Base-by-base conservation (phyloP, 768 basidiomycete species). In the Amanita phalloides region DNA sequence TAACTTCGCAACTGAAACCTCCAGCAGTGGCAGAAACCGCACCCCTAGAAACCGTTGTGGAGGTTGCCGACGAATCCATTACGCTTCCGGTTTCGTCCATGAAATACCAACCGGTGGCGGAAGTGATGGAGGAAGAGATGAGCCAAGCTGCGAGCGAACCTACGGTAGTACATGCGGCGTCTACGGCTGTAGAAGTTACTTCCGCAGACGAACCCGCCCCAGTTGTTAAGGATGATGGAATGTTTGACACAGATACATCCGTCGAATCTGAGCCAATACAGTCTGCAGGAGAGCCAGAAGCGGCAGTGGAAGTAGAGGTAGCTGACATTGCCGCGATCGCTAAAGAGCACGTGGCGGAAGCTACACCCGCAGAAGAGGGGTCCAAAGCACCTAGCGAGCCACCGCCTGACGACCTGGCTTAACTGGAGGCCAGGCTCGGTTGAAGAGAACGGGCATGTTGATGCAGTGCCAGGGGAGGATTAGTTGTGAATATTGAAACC, bases 161-260 rank as follows among this genome's bases (percentile, higher is more conserved):
- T 21, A 39, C 9, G 28, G 36, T 28, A 1, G 52, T 42, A 6
- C 56, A 53, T 23, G 62, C 58, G 32, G 46, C 55, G 2, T 56
- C 44, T 37, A 41, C 49, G 33, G 54, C 54, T 21, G 28, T 9
- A 21, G 55, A 55, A 42, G 9, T 50, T 6, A 43, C 42, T 11
- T 13, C 23, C 2, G 43, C 14, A 6, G n/a, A 45, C 2, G 28
- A 45, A 30, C 4, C 8, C n/a, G 26, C 44, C 14, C n/a, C 28
- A 3, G 6, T 17, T 20, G 8, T 0, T 3, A 1, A 2, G 7
- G 44, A 30, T n/a, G 28, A 14, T 32, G 7, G 5, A 17, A 30
- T 30, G 21, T 33, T 14, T 6, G 49, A 32, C 4, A 48, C 23
- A 35, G 57, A 51, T 33, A 49, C 39, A n/a, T 48, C 55, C 21